Base-by-base conservation (phyloP, 148 eudicot species). In the Chenopodium suecicum region DNA sequence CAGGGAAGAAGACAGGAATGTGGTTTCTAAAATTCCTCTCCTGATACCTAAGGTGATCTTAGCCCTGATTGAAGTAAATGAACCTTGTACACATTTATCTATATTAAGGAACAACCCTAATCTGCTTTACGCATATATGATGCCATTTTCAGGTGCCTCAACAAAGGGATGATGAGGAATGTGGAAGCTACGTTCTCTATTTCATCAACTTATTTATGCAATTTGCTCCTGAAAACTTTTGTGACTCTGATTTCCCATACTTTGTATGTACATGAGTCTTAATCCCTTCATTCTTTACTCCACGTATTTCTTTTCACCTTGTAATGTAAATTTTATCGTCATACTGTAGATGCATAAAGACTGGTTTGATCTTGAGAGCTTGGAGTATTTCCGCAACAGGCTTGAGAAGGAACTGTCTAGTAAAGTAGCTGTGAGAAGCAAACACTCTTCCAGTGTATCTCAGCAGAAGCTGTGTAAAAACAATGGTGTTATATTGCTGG, bases 141-240 rank as follows among this genome's bases (percentile, higher is more conserved):
- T 41, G 75, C 46, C 56, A 64, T 78, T 82, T 87, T 78, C 91
- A 92, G 95, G 93, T 92, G 85, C 93, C 95, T 7, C 93, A 92
- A 78, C 91, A 89, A 79, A 89, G 80, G 80, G 83, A 83, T 80
- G 79, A 73, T 2, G 80, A 68, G 37, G 90, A 92, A 81, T 90
- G 93, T 68, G 95, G 90, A 47, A 72, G 69, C 48, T 90, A 82
- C 76, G 88, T 90, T 85, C 92, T 90, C 25, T 91, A 89, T 87
- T 90, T 85, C 83, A 88, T 91, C 66, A 81, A 85, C 20, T 52
- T 81, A 65, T 91, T 90, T 76, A 63, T 90, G 63, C 78, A 89
- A 81, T 62, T 76, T 56, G 91, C 90, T 83, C 90, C 89, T 8
- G 89, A 86, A 48, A 83, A 62, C 74, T 86, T 85, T 80, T 85